Percentiles rank a stretch among this genome's conserved stretches.
Conservation (phyloP, 1,139 yeast species). For the Taphrina confusa region DNA sequence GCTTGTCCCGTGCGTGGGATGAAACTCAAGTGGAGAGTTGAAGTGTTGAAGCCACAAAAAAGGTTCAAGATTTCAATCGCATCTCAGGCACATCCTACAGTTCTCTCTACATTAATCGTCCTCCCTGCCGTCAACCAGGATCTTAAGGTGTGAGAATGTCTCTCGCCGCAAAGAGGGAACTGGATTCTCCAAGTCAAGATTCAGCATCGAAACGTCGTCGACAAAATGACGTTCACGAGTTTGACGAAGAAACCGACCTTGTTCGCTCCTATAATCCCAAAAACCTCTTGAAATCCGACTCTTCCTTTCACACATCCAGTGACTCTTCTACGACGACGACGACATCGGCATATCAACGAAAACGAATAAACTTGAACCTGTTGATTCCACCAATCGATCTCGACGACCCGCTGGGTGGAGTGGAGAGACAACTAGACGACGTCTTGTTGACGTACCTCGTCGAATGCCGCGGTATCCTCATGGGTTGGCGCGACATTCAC, state of each 20-base stretch:
- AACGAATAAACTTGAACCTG: constrained; percentile 15
- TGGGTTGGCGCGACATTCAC: constrained; percentile 63
- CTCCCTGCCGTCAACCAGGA: no score
- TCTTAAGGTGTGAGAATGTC: no score
- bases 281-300: constrained; percentile 11
- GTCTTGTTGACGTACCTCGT: constrained; percentile 78
- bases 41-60: no score
- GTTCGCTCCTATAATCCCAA: constrained; percentile 8
- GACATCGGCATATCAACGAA: constrained; percentile 9
- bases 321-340: background rate
- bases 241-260: background rate
- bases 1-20: no score
- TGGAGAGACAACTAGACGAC: constrained; percentile 72
- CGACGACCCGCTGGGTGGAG: constrained; percentile 32
- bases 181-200: constrained; percentile 26
- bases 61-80: background rate
- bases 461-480: constrained; percentile 75
- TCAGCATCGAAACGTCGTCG: constrained; percentile 16
- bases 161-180: constrained; percentile 5
- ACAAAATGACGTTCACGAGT: background rate
- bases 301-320: no score
- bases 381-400: constrained; percentile 35
- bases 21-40: no score
- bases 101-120: no score
- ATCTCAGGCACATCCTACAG: constrained; percentile 7